A percentile compares a stretch with the other conserved stretches of the same genome.
phyloP scores from a whole-genome alignment of 1,284 basidiomycete species.

The Ganoderma lucidum region DNA sequence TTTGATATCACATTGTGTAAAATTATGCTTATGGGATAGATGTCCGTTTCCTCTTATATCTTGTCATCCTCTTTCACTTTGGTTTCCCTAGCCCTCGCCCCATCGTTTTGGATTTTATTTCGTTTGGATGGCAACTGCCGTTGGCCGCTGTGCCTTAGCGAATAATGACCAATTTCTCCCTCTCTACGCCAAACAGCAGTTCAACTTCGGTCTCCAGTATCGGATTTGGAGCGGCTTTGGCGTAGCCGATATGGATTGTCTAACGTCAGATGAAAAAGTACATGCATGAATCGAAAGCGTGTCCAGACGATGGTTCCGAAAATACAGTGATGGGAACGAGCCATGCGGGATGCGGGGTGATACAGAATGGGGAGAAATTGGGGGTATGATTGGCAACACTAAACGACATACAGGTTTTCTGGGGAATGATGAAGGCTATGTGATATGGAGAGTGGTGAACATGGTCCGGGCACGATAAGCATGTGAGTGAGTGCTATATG shows the following conservation, averaged over 20 bases:
- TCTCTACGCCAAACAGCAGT: neutral
- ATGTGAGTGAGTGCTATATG: neutral
- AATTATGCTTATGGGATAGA: conserved; percentile 46
- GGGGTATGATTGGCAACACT: neutral
- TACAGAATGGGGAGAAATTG: neutral
- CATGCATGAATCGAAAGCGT: conserved; percentile 18
- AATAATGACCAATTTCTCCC: neutral
- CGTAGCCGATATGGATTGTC: neutral
- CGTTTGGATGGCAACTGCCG: neutral
- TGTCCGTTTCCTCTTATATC: conserved; percentile 26
- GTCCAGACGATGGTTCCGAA: neutral
- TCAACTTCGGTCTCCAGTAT: neutral
- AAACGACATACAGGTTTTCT: neutral
- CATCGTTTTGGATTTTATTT: conserved; percentile 13
- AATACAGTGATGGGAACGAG: conserved; percentile 1
- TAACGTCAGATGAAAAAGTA: neutral
- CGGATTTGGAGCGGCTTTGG: neutral
- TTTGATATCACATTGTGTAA: conserved; percentile 35
- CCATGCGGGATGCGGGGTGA: neutral
- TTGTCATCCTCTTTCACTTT: conserved; percentile 33
- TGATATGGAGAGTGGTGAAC: neutral
- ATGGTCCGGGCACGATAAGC: neutral
- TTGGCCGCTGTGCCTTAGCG: conserved; percentile 8
- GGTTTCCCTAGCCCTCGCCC: conserved; percentile 12
- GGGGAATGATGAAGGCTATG: neutral